These are phyloP conservation scores for Phytophthora vignae DNA, from an alignment of 352 stramenopile genomes.

Conservation along the genomic window DNA sequence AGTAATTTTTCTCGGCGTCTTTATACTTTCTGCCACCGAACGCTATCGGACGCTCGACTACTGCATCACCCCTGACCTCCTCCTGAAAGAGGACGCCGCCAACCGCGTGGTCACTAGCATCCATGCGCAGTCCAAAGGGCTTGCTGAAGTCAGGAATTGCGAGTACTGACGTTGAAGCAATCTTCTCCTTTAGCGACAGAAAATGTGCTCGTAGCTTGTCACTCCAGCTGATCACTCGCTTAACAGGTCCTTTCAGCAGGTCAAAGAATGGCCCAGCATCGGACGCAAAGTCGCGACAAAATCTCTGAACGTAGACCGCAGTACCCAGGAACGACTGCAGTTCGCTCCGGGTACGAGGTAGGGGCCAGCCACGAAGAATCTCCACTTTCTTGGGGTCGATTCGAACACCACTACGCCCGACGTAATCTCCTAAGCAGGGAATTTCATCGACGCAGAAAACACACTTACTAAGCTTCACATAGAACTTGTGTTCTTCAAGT, in stretches of 20 bases:
- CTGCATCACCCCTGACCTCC: slow-evolving; percentile 4
- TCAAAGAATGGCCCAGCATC: slow-evolving; percentile 21
- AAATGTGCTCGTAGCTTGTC: background rate
- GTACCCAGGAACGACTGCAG: slow-evolving; percentile 19
- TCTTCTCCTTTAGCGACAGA: background rate
- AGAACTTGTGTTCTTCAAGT: slow-evolving; percentile 19
- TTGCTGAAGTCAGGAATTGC: slow-evolving; percentile 10
- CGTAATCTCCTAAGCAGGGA: slow-evolving; percentile 29
- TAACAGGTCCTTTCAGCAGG: background rate
- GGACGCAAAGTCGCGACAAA: slow-evolving; percentile 14
- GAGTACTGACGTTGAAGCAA: background rate
- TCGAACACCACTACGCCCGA: slow-evolving; percentile 19
- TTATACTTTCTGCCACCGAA: slow-evolving; percentile 21
- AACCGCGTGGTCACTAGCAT: slow-evolving; percentile 15
- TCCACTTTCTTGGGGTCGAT: slow-evolving; percentile 34
- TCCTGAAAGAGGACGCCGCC: slow-evolving; percentile 17
- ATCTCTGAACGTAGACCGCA: slow-evolving; percentile 18
- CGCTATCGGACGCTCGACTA: slow-evolving; percentile 8
- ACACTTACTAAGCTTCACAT: slow-evolving; percentile 36
- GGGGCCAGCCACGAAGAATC: slow-evolving; percentile 20
- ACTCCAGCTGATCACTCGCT: background rate
- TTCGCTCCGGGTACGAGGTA: slow-evolving; percentile 14
- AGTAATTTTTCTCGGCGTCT: slow-evolving; percentile 14
- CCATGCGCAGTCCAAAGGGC: slow-evolving; percentile 11
- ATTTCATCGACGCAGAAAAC: slow-evolving; percentile 31